A percentile compares a stretch with the other conserved stretches of the same genome.
Conservation (phyloP, 1,139 yeast species). For the Magnusiomyces tetraspermus region DNA sequence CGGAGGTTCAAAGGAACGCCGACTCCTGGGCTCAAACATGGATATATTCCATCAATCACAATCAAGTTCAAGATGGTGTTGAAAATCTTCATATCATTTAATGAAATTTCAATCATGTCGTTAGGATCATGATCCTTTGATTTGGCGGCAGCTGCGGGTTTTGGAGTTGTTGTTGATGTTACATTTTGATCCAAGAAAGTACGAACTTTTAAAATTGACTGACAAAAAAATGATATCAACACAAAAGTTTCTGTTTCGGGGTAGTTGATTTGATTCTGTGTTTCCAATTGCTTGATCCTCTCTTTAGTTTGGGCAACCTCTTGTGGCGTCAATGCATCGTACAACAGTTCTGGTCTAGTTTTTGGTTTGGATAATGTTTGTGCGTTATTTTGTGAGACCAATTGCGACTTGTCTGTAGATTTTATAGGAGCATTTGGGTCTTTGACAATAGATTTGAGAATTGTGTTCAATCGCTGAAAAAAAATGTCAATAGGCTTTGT, state of each 20-base stretch:
- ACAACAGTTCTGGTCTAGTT: not conserved
- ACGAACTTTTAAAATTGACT: conserved; percentile 4
- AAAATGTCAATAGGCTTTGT: conserved; percentile 11
- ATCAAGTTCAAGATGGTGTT: conserved; percentile 55
- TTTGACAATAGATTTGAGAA: not conserved
- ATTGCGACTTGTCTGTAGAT: too few species aligned
- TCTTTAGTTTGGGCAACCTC: conserved; percentile 2
- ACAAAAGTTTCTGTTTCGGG: not conserved
- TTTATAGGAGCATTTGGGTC: not conserved
- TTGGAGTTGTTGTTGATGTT: not conserved
- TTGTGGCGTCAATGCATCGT: not conserved
- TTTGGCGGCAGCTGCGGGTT: not conserved
- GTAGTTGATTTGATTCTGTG: not conserved
- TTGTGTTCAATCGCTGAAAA: conserved; percentile 7
- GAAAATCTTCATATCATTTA: conserved; percentile 73
- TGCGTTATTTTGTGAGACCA: too few species aligned
- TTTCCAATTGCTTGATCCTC: not conserved
- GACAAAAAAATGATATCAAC: conserved; percentile 7
- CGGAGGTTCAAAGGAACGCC: conserved; percentile 63
- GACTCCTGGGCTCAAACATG: conserved; percentile 46
- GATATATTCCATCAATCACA: conserved; percentile 62
- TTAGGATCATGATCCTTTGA: not conserved
- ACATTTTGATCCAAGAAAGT: conserved; percentile 3
- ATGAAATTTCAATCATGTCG: conserved; percentile 49
- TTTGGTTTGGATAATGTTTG: too few species aligned